phyloP scores from a whole-genome alignment of 2,329 filamentous ascomycete genomes.

The Laburnicola sp. region DNA sequence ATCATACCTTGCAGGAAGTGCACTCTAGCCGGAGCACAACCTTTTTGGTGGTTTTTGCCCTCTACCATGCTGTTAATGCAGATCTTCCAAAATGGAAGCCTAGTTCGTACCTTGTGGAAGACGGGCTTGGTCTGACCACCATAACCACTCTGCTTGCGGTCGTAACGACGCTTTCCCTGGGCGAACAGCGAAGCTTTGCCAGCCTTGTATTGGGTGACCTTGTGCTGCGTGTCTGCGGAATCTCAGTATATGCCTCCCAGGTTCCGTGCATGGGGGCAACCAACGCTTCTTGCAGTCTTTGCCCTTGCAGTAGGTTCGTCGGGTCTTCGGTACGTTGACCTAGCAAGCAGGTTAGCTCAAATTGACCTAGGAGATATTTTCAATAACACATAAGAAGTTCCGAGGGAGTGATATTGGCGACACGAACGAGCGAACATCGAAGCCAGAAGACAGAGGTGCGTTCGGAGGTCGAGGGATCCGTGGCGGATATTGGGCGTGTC shows the following conservation, averaged over 20 bases:
- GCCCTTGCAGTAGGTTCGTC: constrained; percentile 97
- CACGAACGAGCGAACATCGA: constrained; percentile 19
- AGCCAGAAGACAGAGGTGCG: not conserved
- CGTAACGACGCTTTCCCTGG: constrained; percentile 99
- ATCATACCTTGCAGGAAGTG: constrained; percentile 76
- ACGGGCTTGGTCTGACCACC: constrained; percentile 99
- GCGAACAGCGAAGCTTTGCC: constrained; percentile 95
- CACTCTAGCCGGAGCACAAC: constrained; percentile 98
- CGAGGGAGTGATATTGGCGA: constrained; percentile 13
- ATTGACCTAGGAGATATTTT: constrained; percentile 1
- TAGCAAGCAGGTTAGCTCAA: constrained; percentile 45
- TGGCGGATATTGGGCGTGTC: not conserved
- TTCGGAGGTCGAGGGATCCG: not conserved
- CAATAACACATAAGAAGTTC: constrained; percentile 6
- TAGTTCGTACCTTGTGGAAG: constrained; percentile 73
- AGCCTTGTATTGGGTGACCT: constrained; percentile 96
- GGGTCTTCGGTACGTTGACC: constrained; percentile 99
- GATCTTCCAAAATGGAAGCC: not conserved
- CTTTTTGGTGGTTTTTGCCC: constrained; percentile 99
- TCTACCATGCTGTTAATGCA: constrained; percentile 57
- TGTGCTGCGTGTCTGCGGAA: constrained; percentile 68
- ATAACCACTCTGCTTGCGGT: constrained; percentile 91
- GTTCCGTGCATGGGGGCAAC: constrained; percentile 17
- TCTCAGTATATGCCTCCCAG: constrained; percentile 29
- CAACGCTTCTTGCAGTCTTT: constrained; percentile 74